phyloP scores from a whole-genome alignment of 495 filamentous ascomycete species.

The Talaromyces proteolyticus region DNA sequence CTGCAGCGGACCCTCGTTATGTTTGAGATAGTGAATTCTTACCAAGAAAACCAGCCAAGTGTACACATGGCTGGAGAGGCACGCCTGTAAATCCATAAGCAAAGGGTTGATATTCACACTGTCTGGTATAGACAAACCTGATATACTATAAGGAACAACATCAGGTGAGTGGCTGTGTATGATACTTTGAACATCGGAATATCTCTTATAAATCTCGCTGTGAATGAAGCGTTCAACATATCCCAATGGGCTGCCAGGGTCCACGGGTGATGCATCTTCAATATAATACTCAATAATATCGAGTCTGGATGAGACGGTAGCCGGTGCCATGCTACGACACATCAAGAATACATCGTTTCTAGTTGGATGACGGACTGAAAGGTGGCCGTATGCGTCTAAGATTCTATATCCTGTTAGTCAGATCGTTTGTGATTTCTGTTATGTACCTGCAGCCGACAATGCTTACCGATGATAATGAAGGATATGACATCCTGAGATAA shows the following conservation, averaged over 20 bases:
- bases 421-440: too few relatives aligned
- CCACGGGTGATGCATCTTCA: constrained; percentile 27
- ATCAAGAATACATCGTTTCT: constrained; percentile 37
- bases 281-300: constrained; percentile 42
- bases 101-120: constrained; percentile 36
- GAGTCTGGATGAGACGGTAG: constrained; percentile 26
- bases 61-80: constrained; percentile 29
- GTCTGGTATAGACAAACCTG: constrained; percentile 26
- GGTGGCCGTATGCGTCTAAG: constrained; percentile 48
- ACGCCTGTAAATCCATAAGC: too few relatives aligned
- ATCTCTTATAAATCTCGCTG: constrained; percentile 42
- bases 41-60: constrained; percentile 47
- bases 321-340: constrained; percentile 37
- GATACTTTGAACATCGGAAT: constrained; percentile 30
- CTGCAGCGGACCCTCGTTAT: neutral
- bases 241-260: constrained; percentile 20
- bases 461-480: too few relatives aligned
- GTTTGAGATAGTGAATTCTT: too few relatives aligned
- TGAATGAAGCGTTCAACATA: constrained; percentile 47
- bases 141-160: constrained; percentile 39
- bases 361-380: constrained; percentile 40
- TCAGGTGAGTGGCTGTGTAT: constrained; percentile 42
- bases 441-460: too few relatives aligned
- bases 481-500: too few relatives aligned
- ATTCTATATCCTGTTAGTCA: too few relatives aligned